phyloP scores from a whole-genome alignment of 2,329 filamentous ascomycete genomes.

The Ophiocordyceps camponoti-saundersi region DNA sequence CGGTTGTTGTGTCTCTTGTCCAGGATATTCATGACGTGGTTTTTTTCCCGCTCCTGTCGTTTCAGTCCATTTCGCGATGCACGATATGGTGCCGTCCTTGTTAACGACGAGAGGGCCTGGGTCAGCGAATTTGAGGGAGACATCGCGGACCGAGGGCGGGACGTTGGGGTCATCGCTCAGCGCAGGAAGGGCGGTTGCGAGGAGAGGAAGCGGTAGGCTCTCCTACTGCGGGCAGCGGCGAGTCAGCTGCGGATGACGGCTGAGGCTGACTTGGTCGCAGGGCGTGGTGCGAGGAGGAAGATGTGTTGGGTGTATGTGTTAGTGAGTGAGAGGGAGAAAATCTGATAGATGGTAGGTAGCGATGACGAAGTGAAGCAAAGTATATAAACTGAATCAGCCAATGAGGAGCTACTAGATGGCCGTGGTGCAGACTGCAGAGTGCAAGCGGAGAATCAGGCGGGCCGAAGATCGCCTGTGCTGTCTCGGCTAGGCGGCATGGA shows the following conservation, averaged over 20 bases:
- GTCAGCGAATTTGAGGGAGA: slow-evolving; percentile 42
- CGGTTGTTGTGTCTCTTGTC: slow-evolving; percentile 51
- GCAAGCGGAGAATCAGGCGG: too few relatives aligned
- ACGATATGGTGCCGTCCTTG: slow-evolving; percentile 50
- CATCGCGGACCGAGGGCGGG: slow-evolving; percentile 15
- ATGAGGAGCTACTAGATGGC: too few relatives aligned
- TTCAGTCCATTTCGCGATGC: slow-evolving; percentile 55
- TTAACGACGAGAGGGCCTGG: slow-evolving; percentile 62
- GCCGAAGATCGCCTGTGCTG: too few relatives aligned
- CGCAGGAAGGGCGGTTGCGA: slow-evolving; percentile 8
- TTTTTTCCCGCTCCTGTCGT: slow-evolving; percentile 54
- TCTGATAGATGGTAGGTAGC: too few relatives aligned
- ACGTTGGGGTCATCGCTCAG: slow-evolving; percentile 6
- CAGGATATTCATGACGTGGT: slow-evolving; percentile 49
- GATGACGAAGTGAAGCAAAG: too few relatives aligned
- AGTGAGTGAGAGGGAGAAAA: too few relatives aligned
- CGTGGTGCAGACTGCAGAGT: too few relatives aligned
- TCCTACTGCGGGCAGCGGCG: background rate
- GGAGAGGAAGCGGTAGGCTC: background rate
- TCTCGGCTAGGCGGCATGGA: too few relatives aligned
- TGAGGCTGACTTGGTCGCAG: too few relatives aligned
- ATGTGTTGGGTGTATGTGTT: too few relatives aligned
- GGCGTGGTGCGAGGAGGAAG: too few relatives aligned
- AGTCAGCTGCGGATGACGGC: background rate
- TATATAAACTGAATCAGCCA: too few relatives aligned